Base-by-base conservation (phyloP, 2,329 filamentous ascomycete species). In the Trichoderma sp. region DNA sequence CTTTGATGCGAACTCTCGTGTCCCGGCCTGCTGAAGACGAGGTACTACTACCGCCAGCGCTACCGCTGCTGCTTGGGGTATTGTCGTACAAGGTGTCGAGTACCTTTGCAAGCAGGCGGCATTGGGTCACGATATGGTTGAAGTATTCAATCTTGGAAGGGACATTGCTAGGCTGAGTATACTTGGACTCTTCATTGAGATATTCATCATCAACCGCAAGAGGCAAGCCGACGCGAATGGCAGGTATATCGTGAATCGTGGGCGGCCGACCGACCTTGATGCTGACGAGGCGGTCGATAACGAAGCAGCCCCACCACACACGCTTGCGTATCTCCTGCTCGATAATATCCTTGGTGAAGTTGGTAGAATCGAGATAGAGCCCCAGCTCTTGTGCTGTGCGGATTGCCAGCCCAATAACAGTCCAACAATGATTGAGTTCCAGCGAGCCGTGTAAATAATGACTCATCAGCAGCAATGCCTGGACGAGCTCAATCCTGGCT, bases 241-340 rank as follows among this genome's bases (percentile, higher is more conserved):
- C 53, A 6, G 66, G 66, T 26, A 61, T 61, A 28, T 68, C 66
- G 17, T 68, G 66, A 15, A 68, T 68, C 9, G 66, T 68, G n/a
- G 66, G 66, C 1, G 66, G 66, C n/a, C 66, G 66, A 3, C 66
- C 66, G 9, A 68, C 66, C 39, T 68, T 68, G 66, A 68, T 59
- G 55, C 66, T 68, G 26, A 68, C 66, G n/a, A 68, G 66, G 28
- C 66, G 66, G 36, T 68, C 66, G 23, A 68, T 68, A 4, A 68
- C 66, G 55, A 68, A 68, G 55, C 66, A 68, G 6, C 66, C 66
- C 66, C 66, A 68, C 66, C 66, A 68, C n/a, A 68, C 66, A 12
- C 66, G 66, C 55, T 68, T 68, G n/a, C 66, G 66, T 34, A 61
- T 68, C 66, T 68, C 66, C 66, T 68, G 66, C 55, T 68, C 66